phyloP scores from a whole-genome alignment of 139 green algal genomes.

The Chlamydomonas applanata region DNA sequence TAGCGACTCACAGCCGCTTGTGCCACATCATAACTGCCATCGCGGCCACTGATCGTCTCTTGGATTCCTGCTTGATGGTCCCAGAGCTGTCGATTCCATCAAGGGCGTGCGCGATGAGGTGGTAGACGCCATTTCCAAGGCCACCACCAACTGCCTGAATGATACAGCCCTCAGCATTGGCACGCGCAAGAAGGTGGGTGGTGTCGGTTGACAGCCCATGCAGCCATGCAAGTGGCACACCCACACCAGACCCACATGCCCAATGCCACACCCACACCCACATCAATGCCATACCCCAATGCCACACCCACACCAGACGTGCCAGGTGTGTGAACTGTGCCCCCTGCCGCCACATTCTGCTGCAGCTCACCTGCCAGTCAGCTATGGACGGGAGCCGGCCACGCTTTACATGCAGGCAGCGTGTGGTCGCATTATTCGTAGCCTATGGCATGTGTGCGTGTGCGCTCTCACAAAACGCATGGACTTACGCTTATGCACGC shows the following conservation, averaged over 20 bases:
- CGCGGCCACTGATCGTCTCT: no score
- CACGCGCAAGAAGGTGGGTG: constrained; percentile 5
- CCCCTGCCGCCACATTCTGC: no score
- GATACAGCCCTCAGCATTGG: constrained; percentile 54
- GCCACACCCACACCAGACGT: background rate
- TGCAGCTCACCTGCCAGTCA: background rate
- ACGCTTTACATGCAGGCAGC: background rate
- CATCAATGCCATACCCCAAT: background rate
- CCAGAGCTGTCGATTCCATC: constrained; percentile 51
- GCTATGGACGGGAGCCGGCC: background rate
- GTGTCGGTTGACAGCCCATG: background rate
- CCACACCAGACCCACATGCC: no score
- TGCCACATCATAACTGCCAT: no score
- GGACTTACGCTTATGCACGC: no score
- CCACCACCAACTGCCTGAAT: constrained; percentile 50
- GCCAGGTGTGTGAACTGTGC: background rate
- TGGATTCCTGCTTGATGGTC: background rate
- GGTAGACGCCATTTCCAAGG: constrained; percentile 57
- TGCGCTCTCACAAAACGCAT: background rate
- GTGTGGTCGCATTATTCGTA: background rate
- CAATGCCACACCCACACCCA: background rate
- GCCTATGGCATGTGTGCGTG: background rate
- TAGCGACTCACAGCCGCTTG: no score
- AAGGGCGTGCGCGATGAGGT: constrained; percentile 55
- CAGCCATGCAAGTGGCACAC: background rate